Evolutionary conservation across 2,329 filamentous ascomycete genomes (phyloP), one percentile per base, ranked within the genome.

Genomic region (Fusarium ambrosium): DNA sequence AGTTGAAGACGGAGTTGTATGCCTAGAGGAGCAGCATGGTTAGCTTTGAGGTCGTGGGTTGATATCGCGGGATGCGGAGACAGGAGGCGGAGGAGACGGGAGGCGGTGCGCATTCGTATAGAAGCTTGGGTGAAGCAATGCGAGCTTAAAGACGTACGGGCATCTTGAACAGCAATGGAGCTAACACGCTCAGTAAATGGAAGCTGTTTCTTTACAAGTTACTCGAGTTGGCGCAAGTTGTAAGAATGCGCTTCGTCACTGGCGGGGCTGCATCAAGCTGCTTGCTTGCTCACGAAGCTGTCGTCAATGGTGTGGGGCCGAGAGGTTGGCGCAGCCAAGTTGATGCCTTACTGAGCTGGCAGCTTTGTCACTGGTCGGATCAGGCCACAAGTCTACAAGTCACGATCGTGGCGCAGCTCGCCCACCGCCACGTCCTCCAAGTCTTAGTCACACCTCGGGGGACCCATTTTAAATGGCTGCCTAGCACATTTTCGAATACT

Each of bases 1-100:
- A 92, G 91, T 92, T 92, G 91, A 98, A 98, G 89, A 98, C 94
- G 84, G 94, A 97, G 89, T 98, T 97, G 90, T 98, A 98, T 86
- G 96, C 96, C 95, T 97, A 75, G 69, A 72, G 63, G 65, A 53
- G 24, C 61, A 67, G 68, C 60, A 72, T 65, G 67, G 70, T 83
- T 76, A 80, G 80, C 68, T 66, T 58, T 58, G 37, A 53, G 48
- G 69, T 36, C 36, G 13, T 39, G 41, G 63, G 41, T 64, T 73
- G 66, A 66, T 67, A 63, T 70, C 63, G 69, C 69, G 63, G 64
- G 67, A 72, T 69, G 51, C 43, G 62, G 63, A 76, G 64, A 69
- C 62, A 59, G 59, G 69, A 69, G 70, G 71, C 69, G 65, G 55
- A 62, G 60, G 69, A 59, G 59, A 62, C 45, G 64, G 70, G 69